A percentile compares a stretch with the other conserved stretches of the same genome.
Conservation (phyloP, 345 rosid genomes). For the Arabis hirsuta region DNA sequence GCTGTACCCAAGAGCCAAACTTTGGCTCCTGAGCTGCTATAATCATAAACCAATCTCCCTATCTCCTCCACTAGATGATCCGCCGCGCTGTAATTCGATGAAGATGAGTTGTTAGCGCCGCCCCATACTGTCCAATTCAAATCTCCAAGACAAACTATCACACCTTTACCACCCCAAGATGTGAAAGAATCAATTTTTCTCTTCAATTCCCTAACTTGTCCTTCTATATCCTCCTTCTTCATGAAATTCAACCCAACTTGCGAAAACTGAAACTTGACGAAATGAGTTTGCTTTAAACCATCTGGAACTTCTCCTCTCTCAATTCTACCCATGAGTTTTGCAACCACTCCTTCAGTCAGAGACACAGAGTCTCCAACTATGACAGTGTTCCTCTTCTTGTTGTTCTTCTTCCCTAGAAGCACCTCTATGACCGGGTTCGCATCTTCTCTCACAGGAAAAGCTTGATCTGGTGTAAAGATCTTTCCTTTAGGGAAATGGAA, state of each 20-base stretch:
- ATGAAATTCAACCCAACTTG: slow-evolving; percentile 67
- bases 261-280: slow-evolving; percentile 71
- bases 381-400: slow-evolving; percentile 66
- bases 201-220: slow-evolving; percentile 59
- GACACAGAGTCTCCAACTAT: slow-evolving; percentile 75
- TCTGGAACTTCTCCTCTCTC: slow-evolving; percentile 80
- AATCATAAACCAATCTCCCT: slow-evolving; percentile 58
- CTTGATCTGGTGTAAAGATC: slow-evolving; percentile 44
- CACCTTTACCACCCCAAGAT: slow-evolving; percentile 55
- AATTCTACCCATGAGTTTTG: slow-evolving; percentile 60
- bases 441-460: slow-evolving; percentile 56
- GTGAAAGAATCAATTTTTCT: slow-evolving; percentile 60
- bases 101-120: slow-evolving; percentile 9
- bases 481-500: slow-evolving; percentile 59
- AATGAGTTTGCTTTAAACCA: slow-evolving; percentile 60
- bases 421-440: slow-evolving; percentile 70
- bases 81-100: slow-evolving; percentile 51
- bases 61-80: slow-evolving; percentile 74
- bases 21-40: slow-evolving; percentile 46
- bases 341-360: slow-evolving; percentile 58
- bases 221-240: slow-evolving; percentile 67
- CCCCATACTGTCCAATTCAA: slow-evolving; percentile 68
- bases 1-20: slow-evolving; percentile 81
- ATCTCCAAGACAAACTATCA: slow-evolving; percentile 79
- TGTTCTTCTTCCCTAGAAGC: slow-evolving; percentile 55